Evolutionary conservation across 345 rosid genomes (phyloP), one percentile per base, ranked within the genome.

Genomic region (Populus ilicifolia): DNA sequence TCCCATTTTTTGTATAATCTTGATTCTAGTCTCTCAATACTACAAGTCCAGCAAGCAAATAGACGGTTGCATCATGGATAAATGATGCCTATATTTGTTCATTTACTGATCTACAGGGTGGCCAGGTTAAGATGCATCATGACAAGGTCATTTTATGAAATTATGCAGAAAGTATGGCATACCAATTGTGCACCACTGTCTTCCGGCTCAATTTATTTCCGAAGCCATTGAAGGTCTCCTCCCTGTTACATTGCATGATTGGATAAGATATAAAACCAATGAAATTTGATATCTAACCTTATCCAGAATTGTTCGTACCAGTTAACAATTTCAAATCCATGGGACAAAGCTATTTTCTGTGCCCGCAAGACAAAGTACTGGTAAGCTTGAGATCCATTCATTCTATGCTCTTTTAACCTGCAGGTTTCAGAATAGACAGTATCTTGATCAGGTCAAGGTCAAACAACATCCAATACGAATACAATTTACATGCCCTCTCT

Each of bases 141-240:
- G 69, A 56, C 30, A n/a, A 20, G 2, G 48, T 13, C 39, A 73
- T 18, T 73, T 36, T 13, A 13, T 68, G 6, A n/a, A 69, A 69
- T 43, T 69, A 33, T 72, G 17, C 41, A 61, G 25, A 14, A 6
- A 21, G 14, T 72, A 62, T 52, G 78, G 21, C 71, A 80, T 87
- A 90, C 93, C 94, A 92, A 87, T 92, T 90, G 83, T 90, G 94
- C 29, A 92, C 91, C 54, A 92, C 88, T 9, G 92, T 92, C 82
- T 89, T 89, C 11, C 75, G 86, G 80, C 67, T 84, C 83, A 92
- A 78, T 83, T 90, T 85, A 75, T 67, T 17, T 67, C 93, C 88
- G 67, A 92, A 92, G 82, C 83, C 74, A 82, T 88, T 92, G 89
- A 92, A 92, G 8, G 97, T 92, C 85, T 92, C 97, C 80, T 92